phyloP scores from a whole-genome alignment of 2,329 filamentous ascomycete species.

The Drechslerella dactyloides region DNA sequence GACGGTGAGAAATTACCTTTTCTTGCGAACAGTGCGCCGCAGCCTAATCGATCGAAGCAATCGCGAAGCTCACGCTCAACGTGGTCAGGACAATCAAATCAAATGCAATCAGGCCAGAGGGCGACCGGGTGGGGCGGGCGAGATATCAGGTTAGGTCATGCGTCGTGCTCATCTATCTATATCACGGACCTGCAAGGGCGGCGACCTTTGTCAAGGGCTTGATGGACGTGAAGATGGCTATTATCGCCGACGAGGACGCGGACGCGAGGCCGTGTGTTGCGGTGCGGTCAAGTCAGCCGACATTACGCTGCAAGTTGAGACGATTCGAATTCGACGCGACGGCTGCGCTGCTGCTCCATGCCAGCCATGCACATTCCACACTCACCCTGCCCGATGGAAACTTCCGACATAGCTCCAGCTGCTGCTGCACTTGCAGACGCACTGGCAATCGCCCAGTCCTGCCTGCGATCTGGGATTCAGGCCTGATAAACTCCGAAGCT shows the following conservation, averaged over 20 bases:
- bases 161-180: constrained; percentile 27
- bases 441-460: constrained; percentile 5
- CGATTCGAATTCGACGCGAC: constrained; percentile 20
- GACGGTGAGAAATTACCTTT: constrained; percentile 51
- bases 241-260: not conserved
- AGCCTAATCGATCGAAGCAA: constrained; percentile 34
- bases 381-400: constrained; percentile 50
- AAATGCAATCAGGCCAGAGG: constrained; percentile 16
- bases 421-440: not conserved
- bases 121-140: constrained; percentile 4
- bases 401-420: constrained; percentile 39
- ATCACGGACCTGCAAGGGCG: constrained; percentile 49
- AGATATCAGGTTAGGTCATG: constrained; percentile 11
- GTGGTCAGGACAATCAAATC: too few relatives aligned
- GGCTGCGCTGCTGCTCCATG: constrained; percentile 10
- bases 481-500: constrained; percentile 48
- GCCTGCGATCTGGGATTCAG: constrained; percentile 13
- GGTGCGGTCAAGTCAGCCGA: constrained; percentile 3
- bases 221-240: constrained; percentile 54
- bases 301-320: constrained; percentile 8
- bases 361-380: constrained; percentile 39
- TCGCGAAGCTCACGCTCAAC: constrained; percentile 23
- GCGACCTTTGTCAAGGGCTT: constrained; percentile 55
- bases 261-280: constrained; percentile 18
- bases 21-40: constrained; percentile 53